Base-by-base conservation (phyloP, 2,329 filamentous ascomycete genomes). In the Scedosporium boydii region DNA sequence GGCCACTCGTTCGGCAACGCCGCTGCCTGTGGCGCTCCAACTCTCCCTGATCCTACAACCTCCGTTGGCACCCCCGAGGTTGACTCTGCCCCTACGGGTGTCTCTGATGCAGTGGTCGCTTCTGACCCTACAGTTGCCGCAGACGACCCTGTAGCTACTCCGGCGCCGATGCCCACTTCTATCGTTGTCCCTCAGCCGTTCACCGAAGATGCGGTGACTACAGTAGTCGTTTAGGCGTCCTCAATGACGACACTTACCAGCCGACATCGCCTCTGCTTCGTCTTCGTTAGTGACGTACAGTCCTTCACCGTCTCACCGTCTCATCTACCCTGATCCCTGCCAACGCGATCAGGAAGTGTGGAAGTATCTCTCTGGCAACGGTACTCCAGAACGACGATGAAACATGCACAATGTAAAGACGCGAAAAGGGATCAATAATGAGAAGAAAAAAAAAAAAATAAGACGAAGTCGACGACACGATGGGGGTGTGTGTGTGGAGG, bases 211-310 rank as follows among this genome's bases (percentile, higher is more conserved):
- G 10, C 1, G 34, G 34, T 34, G 29, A 34, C 34, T 38, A 38
- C 34, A 38, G 34, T 4, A 38, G 34, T 14, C 10, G 34, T 12
- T 38, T 38, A 38, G 4, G 12, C 10, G 2, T 10, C 34, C 1
- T 38, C 34, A 34, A n/a, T n/a, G 29, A 6, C 44, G 16, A 48
- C 16, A 10, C 44, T 10, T 18, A 9, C 1, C 16, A 6, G 44
- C 44, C n/a, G 14, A 48, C 3, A 48, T 48, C 44, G 18, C 14
- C 72, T 82, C 83, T 72, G 79, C 79, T 70, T 83, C 78, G 65
- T 81, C 76, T 65, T 82, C 80, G 66, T 79, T 75, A 46, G 74
- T 4, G 16, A 21, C n/a, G 21, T 21, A 14, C 44, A 18, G 3
- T 48, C 44, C 44, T n/a, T 48, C 44, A 48, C 44, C n/a, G n/a